Evolutionary conservation across 768 basidiomycete species (phyloP), one percentile per base, ranked within the genome.

Genomic region (Multifurca ochricompacta): DNA sequence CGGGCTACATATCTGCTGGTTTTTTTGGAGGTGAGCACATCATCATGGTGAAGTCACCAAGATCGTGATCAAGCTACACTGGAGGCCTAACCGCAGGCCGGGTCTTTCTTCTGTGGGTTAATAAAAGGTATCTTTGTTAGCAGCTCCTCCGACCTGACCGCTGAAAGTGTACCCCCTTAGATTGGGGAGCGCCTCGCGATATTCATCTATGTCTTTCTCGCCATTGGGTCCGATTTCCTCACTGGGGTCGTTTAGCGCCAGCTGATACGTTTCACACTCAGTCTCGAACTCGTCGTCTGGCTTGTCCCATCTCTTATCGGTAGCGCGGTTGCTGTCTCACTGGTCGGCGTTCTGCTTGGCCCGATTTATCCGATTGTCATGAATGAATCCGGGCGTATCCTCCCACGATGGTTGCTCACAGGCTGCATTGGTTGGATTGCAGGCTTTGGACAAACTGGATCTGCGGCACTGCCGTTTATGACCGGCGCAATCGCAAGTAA

Each of bases 211-310:
- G 63, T 61, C 25, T 6, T 67, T 34, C 55, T 73, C 6, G 68
- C 71, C 2, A 65, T 77, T 25, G 71, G 62, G 73, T 71, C 53
- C 13, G 68, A 63, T 40, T 18, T 46, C 47, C 9, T 37, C 6
- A 10, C 13, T 46, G 16, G 13, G 31, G 41, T 3, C 4, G n/a
- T 34, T 31, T 37, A 10, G 25, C 25, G 3, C 25, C 10, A 25
- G 25, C 34, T 49, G 32, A 52, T 39, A 7, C 35, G 31, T 5
- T n/a, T 21, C 25, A 14, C 18, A 28, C 30, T 45, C 54, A 79
- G 74, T 13, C 68, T 84, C 25, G 76, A 83, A 58, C 62, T 84
- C 34, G 65, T 77, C 31, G 68, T 84, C 9, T 85, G 83, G 83
- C 67, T 77, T 4, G 77, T 77, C 0, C 77, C 78, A 1, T 73